Conservation (phyloP, 2,329 filamentous ascomycete genomes). For the Cladorrhinum sp. region DNA sequence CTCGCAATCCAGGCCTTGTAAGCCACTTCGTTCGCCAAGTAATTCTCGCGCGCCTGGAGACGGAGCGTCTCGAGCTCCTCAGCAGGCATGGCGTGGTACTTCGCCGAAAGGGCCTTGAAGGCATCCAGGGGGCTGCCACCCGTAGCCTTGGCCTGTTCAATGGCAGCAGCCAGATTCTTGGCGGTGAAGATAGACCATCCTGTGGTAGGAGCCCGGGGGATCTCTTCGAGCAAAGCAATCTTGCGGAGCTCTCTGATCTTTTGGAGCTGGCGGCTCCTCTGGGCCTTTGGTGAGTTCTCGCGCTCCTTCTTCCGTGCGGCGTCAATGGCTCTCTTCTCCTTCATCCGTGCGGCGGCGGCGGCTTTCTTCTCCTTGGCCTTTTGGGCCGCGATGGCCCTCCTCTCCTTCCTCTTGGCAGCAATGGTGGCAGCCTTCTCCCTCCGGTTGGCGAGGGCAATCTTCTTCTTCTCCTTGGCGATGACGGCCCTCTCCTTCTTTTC, state of each 20-base stretch:
- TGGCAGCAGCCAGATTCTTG: constrained; percentile 19
- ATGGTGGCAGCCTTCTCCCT: constrained; percentile 23
- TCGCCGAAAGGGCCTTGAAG: constrained; percentile 22
- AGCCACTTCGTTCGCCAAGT: constrained; percentile 36
- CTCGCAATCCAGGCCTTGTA: constrained; percentile 49
- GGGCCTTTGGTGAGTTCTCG: constrained; percentile 29
- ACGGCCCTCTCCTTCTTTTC: constrained; percentile 32
- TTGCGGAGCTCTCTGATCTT: constrained; percentile 40
- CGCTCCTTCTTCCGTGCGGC: constrained; percentile 37
- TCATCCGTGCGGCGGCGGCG: too few species aligned
- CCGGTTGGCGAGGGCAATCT: constrained; percentile 19
- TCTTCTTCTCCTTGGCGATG: constrained; percentile 13
- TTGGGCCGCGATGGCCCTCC: background rate
- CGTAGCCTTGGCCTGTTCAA: constrained; percentile 25
- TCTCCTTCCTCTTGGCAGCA: background rate
- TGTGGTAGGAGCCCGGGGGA: constrained; percentile 32
- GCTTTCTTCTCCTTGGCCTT: constrained; percentile 29
- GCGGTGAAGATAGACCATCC: constrained; percentile 40
- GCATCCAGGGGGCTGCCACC: background rate
- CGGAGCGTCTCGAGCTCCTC: constrained; percentile 45
- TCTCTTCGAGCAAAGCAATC: constrained; percentile 41
- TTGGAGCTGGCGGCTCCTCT: constrained; percentile 38
- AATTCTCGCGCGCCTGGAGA: constrained; percentile 39
- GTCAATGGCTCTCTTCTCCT: constrained; percentile 24
- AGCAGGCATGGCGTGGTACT: constrained; percentile 41